Evolutionary conservation across 2,329 filamentous ascomycete species (phyloP), one percentile per base, ranked within the genome.

Genomic region (Talaromyces atroroseus): DNA sequence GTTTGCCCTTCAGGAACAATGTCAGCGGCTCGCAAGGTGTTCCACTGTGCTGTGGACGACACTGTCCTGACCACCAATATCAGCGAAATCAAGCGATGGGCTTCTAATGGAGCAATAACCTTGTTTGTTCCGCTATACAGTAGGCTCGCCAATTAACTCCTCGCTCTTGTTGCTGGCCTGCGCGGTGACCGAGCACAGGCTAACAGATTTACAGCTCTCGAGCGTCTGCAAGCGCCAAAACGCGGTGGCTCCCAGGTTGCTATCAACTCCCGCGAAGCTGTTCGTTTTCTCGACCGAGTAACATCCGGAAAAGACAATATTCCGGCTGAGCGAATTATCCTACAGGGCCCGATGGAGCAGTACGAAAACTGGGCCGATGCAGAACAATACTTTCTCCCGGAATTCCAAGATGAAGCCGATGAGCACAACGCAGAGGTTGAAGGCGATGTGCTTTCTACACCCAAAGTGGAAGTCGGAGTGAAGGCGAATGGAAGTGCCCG

Each of bases 41-140:
- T 79, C 61, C 74, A 78, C 66, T 80, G 78, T 69, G 76, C 80
- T 59, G 76, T 79, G 60, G 78, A 81, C 64, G 78, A 79, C 62
- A 80, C 77, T 51, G 77, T 76, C 49, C 65, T 81, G 56, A 78
- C 76, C 48, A 76, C 77, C 52, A 79, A 77, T 59, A 77, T 81
- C 60, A 76, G 75, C 56, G 78, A 80, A 64, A 76, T 81, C 59
- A 80, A 80, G 66, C 73, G 72, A 65, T 80, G 78, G 76, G 76
- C 78, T 50, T 71, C 74, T 24, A 74, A 77, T 55, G 77, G 77
- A 32, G 71, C 73, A 38, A 74, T 80, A 53, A 76, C 73, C 59
- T 72, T 81, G 40, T 73, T 79, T 54, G 76, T 81, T 55, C 78
- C 78, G 55, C 71, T 80, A 36, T 78, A 78, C 67, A 80, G 78